Evolutionary conservation across 2,329 filamentous ascomycete genomes (phyloP), one percentile per base, ranked within the genome.

Genomic region (Alternaria gansuensis): DNA sequence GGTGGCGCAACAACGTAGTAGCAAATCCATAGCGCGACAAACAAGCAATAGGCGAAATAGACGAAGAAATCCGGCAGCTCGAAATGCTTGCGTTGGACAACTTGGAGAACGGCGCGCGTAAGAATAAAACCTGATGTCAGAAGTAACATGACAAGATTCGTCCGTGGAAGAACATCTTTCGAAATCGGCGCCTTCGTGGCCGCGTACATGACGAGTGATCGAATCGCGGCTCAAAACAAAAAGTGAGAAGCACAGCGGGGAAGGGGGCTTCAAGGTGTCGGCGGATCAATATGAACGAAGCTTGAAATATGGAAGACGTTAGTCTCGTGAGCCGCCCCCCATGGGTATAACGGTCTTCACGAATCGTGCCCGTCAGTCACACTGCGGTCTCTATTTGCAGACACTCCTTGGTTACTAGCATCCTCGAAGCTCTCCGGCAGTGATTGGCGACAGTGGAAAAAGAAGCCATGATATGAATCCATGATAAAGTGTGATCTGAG

Each of bases 1-100:
- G 63, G 59, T 0, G 73, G 74, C 0, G 74, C 66, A 21, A 73
- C 64, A 6, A 72, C 62, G 33, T 79, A 66, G 48, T 80, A 80
- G 28, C 77, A 58, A 23, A 48, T 51, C 59, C 63, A 66, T 36
- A 72, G 37, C 1, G 61, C 54, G 14, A 70, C 48, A 55, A 76
- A 68, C 41, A 77, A 71, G 34, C 67, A 63, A 29, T 66, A 64
- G 4, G 69, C 64, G 5, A 74, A 34, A 14, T 71, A 62, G 28
- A 76, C 62, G 21, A 76, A 66, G 29, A 60, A 45, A 39, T 66
- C 65, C 8, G 51, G 55, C 21, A 65, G 37, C 4, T 67, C 63
- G 17, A 67, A 53, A 5, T 51, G 9, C 24, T 52, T 63, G 11
- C 61, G 55, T 29, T 57, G 62, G 23, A 48, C 46, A 10, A 66